Evolutionary conservation across 768 basidiomycete genomes (phyloP).

Genomic region (Agaricus blazei): DNA sequence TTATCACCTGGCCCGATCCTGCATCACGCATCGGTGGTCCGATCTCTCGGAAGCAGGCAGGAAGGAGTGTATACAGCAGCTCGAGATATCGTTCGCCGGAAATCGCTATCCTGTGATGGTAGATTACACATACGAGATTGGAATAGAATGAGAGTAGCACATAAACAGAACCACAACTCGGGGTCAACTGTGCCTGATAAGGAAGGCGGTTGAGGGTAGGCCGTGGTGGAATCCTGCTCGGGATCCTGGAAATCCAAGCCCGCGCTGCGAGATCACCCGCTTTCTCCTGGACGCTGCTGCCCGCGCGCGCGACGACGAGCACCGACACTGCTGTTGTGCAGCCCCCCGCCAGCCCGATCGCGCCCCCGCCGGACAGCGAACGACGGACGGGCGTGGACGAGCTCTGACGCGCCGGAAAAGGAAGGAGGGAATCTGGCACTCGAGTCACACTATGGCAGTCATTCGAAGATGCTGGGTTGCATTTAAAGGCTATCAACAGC

Average conservation of each 20-base stretch:
- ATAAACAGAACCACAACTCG: conserved; percentile 13
- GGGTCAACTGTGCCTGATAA: conserved; percentile 16
- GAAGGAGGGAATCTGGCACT: neutral
- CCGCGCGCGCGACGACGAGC: neutral
- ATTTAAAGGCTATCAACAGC: conserved; percentile 7
- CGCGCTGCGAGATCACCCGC: neutral
- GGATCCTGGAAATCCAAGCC: neutral
- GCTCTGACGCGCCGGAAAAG: neutral
- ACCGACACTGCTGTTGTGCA: too few species aligned
- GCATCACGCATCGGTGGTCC: conserved; percentile 1
- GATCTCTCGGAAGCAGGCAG: conserved; percentile 45
- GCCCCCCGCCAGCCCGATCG: too few species aligned
- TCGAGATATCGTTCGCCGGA: conserved; percentile 55
- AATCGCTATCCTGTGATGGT: conserved; percentile 29
- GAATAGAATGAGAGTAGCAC: conserved; percentile 2
- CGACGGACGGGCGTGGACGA: too few species aligned
- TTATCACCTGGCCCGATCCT: conserved; percentile 10
- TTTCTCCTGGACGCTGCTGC: neutral
- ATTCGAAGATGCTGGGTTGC: neutral
- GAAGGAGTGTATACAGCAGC: conserved; percentile 84
- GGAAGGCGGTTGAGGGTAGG: conserved; percentile 6
- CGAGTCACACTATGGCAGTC: neutral
- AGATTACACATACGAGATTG: conserved; percentile 8
- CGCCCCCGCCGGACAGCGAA: too few species aligned
- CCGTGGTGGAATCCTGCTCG: neutral